Base-by-base conservation (phyloP, 139 green algal species). In the Asterochloris erici region DNA sequence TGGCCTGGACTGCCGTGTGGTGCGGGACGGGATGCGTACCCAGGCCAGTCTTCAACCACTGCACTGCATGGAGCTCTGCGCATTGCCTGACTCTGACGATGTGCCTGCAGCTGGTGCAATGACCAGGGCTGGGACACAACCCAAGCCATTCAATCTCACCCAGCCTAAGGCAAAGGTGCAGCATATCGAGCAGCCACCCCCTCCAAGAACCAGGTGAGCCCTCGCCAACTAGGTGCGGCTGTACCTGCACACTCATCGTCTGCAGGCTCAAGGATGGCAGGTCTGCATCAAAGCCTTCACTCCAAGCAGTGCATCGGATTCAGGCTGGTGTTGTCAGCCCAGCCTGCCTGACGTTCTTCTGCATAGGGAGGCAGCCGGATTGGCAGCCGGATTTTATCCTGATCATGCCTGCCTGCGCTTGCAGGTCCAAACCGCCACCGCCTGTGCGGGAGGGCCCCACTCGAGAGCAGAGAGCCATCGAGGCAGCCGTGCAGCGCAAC, bases 81-180 rank as follows among this genome's bases (percentile, higher is more conserved):
- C 6, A 2, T 54, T 54, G 38, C 38, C 38, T 54, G 38, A 54
- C 38, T 10, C 38, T 54, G 38, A 54, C 38, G 6, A 6, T 54
- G 6, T 54, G 38, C 38, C 6, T 54, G 38, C 38, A 54, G 38
- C 38, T 6, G 38, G 38, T 54, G 38, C 38, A 54, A 54, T 54
- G 38, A 54, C 13, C 60, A 24, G 76, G n/a, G 68, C 68, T 61
- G 11, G 76, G 60, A 94, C 88, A 0, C 64, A 86, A 29, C 79
- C 85, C 9, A 62, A 90, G 84, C 90, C 90, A 15, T 96, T 96
- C 86, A 94, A 92, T 60, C 87, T 96, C 14, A 88, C 82, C 13
- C 77, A 91, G 83, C 84, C 85, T 9, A 88, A 89, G 64, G 90
- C 90, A 9, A 92, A 92, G 84, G 87, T 89, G n/a, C 70, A 89